A percentile compares a stretch with the other conserved stretches of the same genome.
Conservation (phyloP, 768 basidiomycete species). For the Favolaschia claudopus region DNA sequence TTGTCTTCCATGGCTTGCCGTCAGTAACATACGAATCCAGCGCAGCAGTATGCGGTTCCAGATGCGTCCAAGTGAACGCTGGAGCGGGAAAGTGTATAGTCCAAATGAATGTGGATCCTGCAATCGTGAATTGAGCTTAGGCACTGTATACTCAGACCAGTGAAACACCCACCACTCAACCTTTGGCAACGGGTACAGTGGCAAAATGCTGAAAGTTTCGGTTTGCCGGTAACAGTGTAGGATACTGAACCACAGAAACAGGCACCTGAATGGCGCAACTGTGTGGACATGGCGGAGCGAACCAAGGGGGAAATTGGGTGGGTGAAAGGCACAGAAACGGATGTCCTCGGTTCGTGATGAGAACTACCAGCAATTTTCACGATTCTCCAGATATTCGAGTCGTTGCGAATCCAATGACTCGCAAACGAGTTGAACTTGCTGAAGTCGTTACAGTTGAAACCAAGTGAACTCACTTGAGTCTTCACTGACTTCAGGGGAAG, state of each 20-base stretch:
- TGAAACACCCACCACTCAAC: constrained; percentile 50
- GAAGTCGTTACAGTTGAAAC: too few relatives aligned
- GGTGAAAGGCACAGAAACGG: constrained; percentile 15
- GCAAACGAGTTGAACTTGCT: too few relatives aligned
- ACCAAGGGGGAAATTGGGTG: not conserved
- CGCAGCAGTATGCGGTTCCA: constrained; percentile 38
- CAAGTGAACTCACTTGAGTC: too few relatives aligned
- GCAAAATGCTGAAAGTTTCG: constrained; percentile 67
- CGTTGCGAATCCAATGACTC: too few relatives aligned
- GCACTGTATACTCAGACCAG: not conserved
- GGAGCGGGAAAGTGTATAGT: constrained; percentile 63
- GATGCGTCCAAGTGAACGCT: constrained; percentile 63
- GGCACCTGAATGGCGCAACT: constrained; percentile 51
- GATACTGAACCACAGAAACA: constrained; percentile 65
- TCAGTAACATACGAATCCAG: constrained; percentile 59
- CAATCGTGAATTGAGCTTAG: too few relatives aligned
- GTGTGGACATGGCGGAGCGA: constrained; percentile 5
- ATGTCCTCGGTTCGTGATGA: too few relatives aligned
- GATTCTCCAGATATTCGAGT: too few relatives aligned
- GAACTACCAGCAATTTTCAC: too few relatives aligned
- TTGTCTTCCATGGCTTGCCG: constrained; percentile 64
- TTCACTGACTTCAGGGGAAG: too few relatives aligned
- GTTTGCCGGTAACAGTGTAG: constrained; percentile 55
- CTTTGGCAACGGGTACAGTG: constrained; percentile 78
- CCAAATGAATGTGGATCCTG: constrained; percentile 69